A percentile compares a stretch with the other conserved stretches of the same genome.
These are phyloP conservation scores for Candida chauliodis DNA, from an alignment of 805 yeast genomes.

Conservation along the genomic window DNA sequence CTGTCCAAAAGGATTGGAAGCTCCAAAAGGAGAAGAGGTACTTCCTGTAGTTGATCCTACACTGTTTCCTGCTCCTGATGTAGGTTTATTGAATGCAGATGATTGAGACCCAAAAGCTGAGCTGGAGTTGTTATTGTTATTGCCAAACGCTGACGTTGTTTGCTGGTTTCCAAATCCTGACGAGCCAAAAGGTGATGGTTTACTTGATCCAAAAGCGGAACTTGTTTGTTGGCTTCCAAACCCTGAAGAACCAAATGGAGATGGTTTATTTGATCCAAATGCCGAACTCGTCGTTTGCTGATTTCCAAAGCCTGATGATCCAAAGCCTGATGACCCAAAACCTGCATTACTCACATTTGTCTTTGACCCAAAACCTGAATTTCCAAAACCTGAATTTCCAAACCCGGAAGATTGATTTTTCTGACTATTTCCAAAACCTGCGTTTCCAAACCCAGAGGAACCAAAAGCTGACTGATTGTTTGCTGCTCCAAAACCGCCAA, in stretches of 20 bases:
- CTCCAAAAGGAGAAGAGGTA: constrained; percentile 7
- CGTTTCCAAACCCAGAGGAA: constrained; percentile 13
- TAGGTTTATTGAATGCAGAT: background rate
- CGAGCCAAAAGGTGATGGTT: constrained; percentile 6
- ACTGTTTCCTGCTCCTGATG: background rate
- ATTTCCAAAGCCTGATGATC: constrained; percentile 7
- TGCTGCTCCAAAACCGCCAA: constrained; percentile 11
- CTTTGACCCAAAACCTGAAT: constrained; percentile 10
- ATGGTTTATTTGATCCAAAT: constrained; percentile 7
- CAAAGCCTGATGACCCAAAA: constrained; percentile 12
- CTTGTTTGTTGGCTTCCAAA: constrained; percentile 5
- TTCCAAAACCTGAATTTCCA: constrained; percentile 12
- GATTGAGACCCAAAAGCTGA: background rate
- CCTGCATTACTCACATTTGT: constrained; percentile 14
- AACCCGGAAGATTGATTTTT: constrained; percentile 9
- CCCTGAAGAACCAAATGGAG: too few species aligned
- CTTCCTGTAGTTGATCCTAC: background rate
- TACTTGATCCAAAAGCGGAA: constrained; percentile 11
- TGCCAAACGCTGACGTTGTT: constrained; percentile 3
- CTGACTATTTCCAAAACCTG: constrained; percentile 14
- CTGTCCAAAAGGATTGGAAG: constrained; percentile 5
- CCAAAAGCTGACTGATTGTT: constrained; percentile 12
- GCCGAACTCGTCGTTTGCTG: constrained; percentile 7
- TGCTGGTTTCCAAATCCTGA: constrained; percentile 9
- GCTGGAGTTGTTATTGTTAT: background rate